Base-by-base conservation (phyloP, 306 rosid species). In the Pachyrhizus erosus region DNA sequence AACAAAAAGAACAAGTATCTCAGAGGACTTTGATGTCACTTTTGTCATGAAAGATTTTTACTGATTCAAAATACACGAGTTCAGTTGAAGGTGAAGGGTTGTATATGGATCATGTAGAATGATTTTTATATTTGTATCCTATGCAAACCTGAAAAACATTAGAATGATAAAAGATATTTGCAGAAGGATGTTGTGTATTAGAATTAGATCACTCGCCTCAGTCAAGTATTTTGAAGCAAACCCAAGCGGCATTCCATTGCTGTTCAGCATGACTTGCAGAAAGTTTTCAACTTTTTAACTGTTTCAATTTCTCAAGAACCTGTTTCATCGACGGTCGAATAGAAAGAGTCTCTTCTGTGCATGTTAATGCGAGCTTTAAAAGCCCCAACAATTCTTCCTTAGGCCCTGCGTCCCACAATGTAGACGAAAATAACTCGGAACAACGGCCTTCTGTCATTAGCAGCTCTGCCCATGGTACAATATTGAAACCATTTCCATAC, bases 391-490 rank as follows among this genome's bases (percentile, higher is more conserved):
- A 39, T 71, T 86, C 84, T 34, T 84, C 90, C 82, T 75, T 77
- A 0, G 91, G 91, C 33, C 90, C 90, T 26, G 82, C 26, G 82
- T 89, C 90, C 91, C 91, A 86, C 83, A 89, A 72, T 64, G 83
- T 66, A 48, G 87, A 82, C 13, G 84, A 76, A 76, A 89, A 86
- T 37, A 89, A 70, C 81, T 86, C 90, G 18, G 88, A 76, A 72
- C 82, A 84, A 76, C 88, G 91, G 23, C 71, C 84, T 82, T 89
- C 87, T 0, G 20, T 75, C 83, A 86, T 79, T 21, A 89, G 77
- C 82, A 89, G 73, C 82, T 86, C 87, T 0, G 97, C 94, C 97
- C 94, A 92, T 0, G 94, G 83, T 17, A 92, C 97, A 21, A 92
- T 90, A 54, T 90, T 92, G 85, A 92, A 89, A 15, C 97, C 97